Evolutionary conservation across 495 filamentous ascomycete genomes (phyloP).

Genomic region (Terfezia boudieri): DNA sequence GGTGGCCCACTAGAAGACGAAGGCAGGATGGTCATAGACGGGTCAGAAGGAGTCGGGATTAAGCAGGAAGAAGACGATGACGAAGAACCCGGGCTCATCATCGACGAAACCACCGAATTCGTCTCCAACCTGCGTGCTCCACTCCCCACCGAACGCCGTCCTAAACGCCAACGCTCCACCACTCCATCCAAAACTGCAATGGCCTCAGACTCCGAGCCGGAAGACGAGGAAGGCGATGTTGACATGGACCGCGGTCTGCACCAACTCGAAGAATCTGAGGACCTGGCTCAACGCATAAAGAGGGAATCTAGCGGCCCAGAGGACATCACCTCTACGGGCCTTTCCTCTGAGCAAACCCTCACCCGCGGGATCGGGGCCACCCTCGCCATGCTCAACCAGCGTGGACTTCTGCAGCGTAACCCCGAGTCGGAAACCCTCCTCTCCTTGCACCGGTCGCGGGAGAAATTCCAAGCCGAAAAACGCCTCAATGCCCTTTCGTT

Average conservation of each 20-base stretch:
- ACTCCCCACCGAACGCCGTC: conserved; percentile 34
- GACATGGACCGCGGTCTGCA: conserved; percentile 33
- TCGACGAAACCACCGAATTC: conserved; percentile 90
- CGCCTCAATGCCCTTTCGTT: conserved; percentile 44
- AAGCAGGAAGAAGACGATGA: conserved; percentile 26
- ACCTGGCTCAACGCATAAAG: conserved; percentile 13
- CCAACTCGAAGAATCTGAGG: conserved; percentile 25
- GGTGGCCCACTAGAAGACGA: conserved; percentile 2
- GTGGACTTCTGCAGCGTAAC: conserved; percentile 46
- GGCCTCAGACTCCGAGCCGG: conserved; percentile 24
- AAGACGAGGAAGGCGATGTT: conserved; percentile 34
- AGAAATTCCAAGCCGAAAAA: conserved; percentile 67
- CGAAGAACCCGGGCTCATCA: conserved; percentile 53
- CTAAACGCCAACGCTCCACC: conserved; percentile 24
- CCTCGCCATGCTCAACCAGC: conserved; percentile 56
- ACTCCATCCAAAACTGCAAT: conserved; percentile 25
- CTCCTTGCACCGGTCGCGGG: conserved; percentile 46
- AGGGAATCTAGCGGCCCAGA: conserved; percentile 7
- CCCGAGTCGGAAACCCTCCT: conserved; percentile 39
- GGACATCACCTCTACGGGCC: conserved; percentile 44
- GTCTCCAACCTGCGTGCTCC: conserved; percentile 60
- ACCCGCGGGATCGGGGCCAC: conserved; percentile 60
- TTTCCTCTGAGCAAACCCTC: conserved; percentile 66
- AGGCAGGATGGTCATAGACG: conserved; percentile 23
- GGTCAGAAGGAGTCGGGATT: conserved; percentile 22